Percentiles rank a stretch among this genome's conserved stretches.
Evolutionary conservation across 176 grass and related monocot species (phyloP).

Genomic region (Ampelocalamus luodianensis): DNA sequence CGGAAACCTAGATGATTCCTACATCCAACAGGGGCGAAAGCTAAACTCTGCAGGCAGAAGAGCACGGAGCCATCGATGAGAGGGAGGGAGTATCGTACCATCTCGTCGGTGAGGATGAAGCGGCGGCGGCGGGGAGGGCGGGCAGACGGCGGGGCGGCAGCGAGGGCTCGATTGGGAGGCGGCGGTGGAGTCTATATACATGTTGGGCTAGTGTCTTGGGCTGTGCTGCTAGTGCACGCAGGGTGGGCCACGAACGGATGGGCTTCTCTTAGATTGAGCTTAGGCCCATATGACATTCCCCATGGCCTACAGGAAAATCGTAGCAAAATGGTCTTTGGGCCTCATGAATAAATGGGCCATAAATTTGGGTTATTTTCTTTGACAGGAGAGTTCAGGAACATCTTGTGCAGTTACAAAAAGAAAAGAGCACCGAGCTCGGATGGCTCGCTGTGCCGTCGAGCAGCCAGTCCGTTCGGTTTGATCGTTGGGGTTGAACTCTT

Average conservation of each 20-base stretch:
- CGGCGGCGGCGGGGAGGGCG: neutral
- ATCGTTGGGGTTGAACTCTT: no score
- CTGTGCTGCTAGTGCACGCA: neutral
- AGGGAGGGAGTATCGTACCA: conserved; percentile 10
- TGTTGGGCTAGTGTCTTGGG: neutral
- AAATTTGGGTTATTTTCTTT: neutral
- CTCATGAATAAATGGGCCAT: neutral
- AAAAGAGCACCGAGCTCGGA: no score
- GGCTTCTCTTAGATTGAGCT: neutral
- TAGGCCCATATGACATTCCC: neutral
- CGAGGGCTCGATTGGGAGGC: neutral
- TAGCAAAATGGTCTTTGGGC: neutral
- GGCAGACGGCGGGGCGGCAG: no score
- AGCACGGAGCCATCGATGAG: neutral
- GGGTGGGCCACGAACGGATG: neutral
- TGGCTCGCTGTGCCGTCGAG: no score
- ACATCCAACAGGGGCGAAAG: neutral
- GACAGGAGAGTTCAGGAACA: neutral
- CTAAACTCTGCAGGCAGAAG: neutral
- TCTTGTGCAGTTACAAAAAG: neutral
- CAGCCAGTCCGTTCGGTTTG: no score
- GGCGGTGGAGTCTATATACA: neutral
- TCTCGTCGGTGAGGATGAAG: conserved; percentile 17
- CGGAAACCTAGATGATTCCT: neutral
- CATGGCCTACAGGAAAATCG: no score